Conservation (phyloP, 768 basidiomycete species). For the Serendipita sp. region DNA sequence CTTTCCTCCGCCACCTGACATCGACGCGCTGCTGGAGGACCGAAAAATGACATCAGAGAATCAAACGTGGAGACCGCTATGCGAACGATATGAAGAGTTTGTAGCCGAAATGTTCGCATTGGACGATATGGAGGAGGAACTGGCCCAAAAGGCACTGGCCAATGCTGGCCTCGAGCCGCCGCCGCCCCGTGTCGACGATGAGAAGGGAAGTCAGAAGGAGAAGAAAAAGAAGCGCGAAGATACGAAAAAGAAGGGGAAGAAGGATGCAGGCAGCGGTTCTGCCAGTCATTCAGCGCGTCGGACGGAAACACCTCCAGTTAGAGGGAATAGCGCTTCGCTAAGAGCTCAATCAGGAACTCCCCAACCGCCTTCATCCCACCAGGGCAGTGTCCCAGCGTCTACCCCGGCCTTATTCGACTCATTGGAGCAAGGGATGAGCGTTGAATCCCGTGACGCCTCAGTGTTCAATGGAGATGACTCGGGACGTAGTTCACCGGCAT, state of each 20-base stretch:
- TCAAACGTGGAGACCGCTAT: constrained; percentile 60
- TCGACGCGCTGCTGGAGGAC: constrained; percentile 45
- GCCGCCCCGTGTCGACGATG: background rate
- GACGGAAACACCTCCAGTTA: background rate
- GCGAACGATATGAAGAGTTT: constrained; percentile 74
- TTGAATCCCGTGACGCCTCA: no score
- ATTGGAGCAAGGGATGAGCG: no score
- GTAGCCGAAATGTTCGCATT: constrained; percentile 67
- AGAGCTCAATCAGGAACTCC: background rate
- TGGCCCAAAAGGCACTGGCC: constrained; percentile 26
- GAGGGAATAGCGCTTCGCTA: background rate
- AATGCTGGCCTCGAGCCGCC: constrained; percentile 9
- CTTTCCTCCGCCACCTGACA: constrained; percentile 61
- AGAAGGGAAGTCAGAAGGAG: constrained; percentile 6
- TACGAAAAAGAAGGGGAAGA: background rate
- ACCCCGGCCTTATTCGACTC: background rate
- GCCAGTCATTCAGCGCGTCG: no score
- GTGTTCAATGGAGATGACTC: no score
- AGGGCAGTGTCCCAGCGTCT: background rate
- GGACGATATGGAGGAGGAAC: constrained; percentile 63
- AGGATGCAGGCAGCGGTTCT: background rate
- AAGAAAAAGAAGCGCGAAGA: constrained; percentile 10
- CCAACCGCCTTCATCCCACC: background rate
- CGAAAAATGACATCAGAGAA: constrained; percentile 12
- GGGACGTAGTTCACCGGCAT: background rate